These are phyloP conservation scores for Marasmius tenuissimus DNA, from an alignment of 1,284 basidiomycete species.

Conservation along the genomic window DNA sequence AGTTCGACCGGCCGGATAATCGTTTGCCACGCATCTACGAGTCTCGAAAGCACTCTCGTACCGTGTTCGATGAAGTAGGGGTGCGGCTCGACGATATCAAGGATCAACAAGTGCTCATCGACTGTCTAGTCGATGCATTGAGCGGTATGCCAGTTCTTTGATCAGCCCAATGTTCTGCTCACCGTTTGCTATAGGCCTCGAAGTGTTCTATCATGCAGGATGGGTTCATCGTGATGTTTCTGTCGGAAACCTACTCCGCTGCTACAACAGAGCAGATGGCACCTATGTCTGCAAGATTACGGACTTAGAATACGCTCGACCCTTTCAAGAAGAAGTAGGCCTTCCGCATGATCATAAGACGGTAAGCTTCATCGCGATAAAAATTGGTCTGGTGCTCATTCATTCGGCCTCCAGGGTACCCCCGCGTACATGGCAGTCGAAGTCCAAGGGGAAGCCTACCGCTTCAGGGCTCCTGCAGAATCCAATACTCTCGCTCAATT, in stretches of 20 bases:
- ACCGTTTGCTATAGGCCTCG: neutral
- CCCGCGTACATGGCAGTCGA: too few relatives aligned
- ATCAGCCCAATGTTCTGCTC: neutral
- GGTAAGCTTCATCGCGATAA: too few relatives aligned
- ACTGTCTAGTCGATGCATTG: neutral
- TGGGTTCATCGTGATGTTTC: neutral
- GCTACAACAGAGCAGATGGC: neutral
- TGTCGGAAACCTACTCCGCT: neutral
- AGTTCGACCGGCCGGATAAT: neutral
- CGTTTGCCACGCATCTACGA: too few relatives aligned
- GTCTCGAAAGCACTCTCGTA: neutral
- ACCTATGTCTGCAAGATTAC: neutral
- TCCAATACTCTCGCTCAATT: too few relatives aligned
- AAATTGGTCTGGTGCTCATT: too few relatives aligned
- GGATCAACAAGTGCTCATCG: neutral
- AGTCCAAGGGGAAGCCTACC: too few relatives aligned
- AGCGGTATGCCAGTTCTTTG: neutral
- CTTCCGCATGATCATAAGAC: too few relatives aligned
- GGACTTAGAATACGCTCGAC: neutral
- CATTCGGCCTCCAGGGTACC: too few relatives aligned
- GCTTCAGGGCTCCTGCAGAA: too few relatives aligned
- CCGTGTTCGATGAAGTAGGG: neutral
- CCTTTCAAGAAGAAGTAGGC: neutral
- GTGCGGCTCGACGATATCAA: neutral
- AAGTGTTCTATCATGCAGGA: neutral